Evolutionary conservation across 768 basidiomycete species (phyloP), one percentile per base, ranked within the genome.

Genomic region (Termitomyces sp.): DNA sequence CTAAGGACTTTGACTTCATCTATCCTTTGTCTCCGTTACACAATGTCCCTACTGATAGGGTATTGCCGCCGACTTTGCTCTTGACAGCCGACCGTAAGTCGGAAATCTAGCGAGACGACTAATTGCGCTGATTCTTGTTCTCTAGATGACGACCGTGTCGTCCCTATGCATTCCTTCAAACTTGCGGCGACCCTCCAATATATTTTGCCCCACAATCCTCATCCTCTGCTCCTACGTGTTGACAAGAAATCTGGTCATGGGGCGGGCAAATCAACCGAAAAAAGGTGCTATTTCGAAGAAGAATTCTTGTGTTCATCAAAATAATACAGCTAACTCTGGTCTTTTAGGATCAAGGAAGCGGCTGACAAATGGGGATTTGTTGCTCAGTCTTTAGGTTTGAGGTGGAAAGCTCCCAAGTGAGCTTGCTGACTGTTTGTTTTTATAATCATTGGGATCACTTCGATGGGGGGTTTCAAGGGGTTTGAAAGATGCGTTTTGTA

Each of bases 111-210:
- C 30, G 18, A 14, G 30, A 18, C 7, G 9, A 36, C 13, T 20
- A 6, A 33, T 43, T 28, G n/a, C 32, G 8, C 50, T 63, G 5
- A 59, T 20, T 23, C 10, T 43, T 20, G 18, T 30, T 48, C 12
- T 55, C 8, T 35, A 91, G 89, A 91, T 62, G 91, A 93, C 64
- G 89, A 91, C 66, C 86, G 91, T 36, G 91, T 93, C n/a, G 90
- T 93, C 5, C 89, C 90, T 1, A 75, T 91, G 68, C 92, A 93
- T 71, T 89, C 90, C 9, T 92, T 89, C 81, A 94, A 94, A 72
- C 79, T 84, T 53, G 85, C 87, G 0, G 92, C 92, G 16, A 84
- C 84, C n/a, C 74, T 93, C 40, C 91, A 94, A 68, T 73, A 93
- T 67, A 74, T 71, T 1, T 71, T 83, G 1, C 78, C 88, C 1